phyloP scores from a whole-genome alignment of 2,329 filamentous ascomycete genomes.

The Didymella keratinophila region DNA sequence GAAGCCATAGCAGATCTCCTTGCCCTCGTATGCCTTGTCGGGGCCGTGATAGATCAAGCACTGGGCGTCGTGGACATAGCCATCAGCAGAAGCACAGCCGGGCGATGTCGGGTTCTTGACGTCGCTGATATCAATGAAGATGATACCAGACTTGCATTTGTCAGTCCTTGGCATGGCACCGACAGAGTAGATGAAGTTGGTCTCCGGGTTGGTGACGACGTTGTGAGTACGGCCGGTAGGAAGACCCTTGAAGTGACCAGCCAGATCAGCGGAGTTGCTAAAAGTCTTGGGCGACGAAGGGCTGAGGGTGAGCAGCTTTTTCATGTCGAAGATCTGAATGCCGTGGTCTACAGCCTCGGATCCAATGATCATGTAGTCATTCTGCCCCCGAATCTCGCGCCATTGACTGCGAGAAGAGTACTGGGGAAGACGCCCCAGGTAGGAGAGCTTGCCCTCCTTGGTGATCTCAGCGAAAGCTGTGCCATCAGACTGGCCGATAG shows the following conservation, averaged over 20 bases:
- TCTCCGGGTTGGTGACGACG: slow-evolving; percentile 49
- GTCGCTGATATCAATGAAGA: slow-evolving; percentile 66
- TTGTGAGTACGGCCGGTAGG: slow-evolving; percentile 50
- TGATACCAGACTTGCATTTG: slow-evolving; percentile 62
- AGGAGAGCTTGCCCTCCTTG: slow-evolving; percentile 59
- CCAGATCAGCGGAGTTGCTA: slow-evolving; percentile 43
- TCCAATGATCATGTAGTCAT: slow-evolving; percentile 56
- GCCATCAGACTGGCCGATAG: slow-evolving; percentile 63
- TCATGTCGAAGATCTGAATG: slow-evolving; percentile 70
- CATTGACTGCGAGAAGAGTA: slow-evolving; percentile 57
- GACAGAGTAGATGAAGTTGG: slow-evolving; percentile 51
- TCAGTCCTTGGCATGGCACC: slow-evolving; percentile 45
- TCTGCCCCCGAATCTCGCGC: slow-evolving; percentile 61
- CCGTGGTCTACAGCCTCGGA: slow-evolving; percentile 57
- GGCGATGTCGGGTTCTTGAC: slow-evolving; percentile 61
- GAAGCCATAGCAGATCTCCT: slow-evolving; percentile 65
- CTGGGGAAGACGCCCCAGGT: slow-evolving; percentile 63
- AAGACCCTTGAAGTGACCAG: slow-evolving; percentile 47
- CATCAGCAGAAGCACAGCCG: slow-evolving; percentile 63
- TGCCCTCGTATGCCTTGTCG: slow-evolving; percentile 57
- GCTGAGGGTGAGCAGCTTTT: slow-evolving; percentile 51
- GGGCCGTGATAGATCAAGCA: slow-evolving; percentile 65
- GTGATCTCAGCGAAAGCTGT: slow-evolving; percentile 63
- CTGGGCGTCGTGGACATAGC: slow-evolving; percentile 69
- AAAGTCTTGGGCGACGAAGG: slow-evolving; percentile 48